Conservation (phyloP, 495 filamentous ascomycete genomes). For the Lophiotrema nucula region DNA sequence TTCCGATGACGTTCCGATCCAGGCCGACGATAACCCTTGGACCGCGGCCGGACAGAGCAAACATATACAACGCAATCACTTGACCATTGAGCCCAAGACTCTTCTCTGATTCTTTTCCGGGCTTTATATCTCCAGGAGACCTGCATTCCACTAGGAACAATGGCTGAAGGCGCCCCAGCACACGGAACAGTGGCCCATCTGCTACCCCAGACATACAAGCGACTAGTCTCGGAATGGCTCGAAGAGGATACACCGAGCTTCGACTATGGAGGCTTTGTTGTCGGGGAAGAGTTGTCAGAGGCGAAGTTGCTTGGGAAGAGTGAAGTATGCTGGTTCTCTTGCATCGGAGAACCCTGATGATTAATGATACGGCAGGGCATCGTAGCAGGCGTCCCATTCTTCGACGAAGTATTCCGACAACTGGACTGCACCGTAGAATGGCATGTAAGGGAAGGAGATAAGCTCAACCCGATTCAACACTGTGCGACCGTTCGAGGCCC, state of each 20-base stretch:
- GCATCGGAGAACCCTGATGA: background rate
- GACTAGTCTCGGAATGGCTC: conserved; percentile 77
- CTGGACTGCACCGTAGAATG: conserved; percentile 86
- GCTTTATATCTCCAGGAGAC: too few relatives aligned
- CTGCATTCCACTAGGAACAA: conserved; percentile 4
- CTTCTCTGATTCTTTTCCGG: too few relatives aligned
- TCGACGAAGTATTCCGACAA: conserved; percentile 89
- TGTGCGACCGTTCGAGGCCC: conserved; percentile 85
- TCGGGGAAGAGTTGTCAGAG: conserved; percentile 72
- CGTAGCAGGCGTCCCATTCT: conserved; percentile 90
- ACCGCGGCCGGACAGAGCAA: background rate
- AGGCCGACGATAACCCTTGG: background rate
- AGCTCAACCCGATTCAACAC: conserved; percentile 57
- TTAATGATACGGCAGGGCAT: conserved; percentile 53
- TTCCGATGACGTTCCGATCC: background rate
- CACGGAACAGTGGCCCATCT: conserved; percentile 78
- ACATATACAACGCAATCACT: too few relatives aligned
- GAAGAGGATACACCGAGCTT: conserved; percentile 94
- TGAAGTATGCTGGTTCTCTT: conserved; percentile 48
- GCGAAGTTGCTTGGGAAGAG: conserved; percentile 89
- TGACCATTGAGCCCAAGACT: too few relatives aligned
- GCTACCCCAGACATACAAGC: conserved; percentile 80
- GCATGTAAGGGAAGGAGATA: conserved; percentile 73
- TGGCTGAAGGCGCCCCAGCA: conserved; percentile 50
- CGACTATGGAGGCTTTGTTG: conserved; percentile 96